These are phyloP conservation scores for Fusarium palustre DNA, from an alignment of 2,329 filamentous ascomycete genomes.

Conservation along the genomic window DNA sequence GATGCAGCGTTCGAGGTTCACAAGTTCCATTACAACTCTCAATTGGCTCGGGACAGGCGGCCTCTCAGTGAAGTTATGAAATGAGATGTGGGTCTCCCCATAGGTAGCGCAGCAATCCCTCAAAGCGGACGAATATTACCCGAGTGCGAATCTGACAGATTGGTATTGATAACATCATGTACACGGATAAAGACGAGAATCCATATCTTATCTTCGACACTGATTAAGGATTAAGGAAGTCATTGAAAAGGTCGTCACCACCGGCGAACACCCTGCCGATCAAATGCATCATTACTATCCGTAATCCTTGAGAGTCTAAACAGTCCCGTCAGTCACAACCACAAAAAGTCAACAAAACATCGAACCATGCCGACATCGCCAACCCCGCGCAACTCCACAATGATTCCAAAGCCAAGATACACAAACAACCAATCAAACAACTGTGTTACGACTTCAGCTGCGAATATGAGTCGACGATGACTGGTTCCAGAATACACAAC, in stretches of 20 bases:
- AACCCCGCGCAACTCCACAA: slow-evolving; percentile 39
- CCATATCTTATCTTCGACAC: not conserved
- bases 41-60: slow-evolving; percentile 19
- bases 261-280: not conserved
- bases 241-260: not conserved
- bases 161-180: not conserved
- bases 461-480: slow-evolving; percentile 8
- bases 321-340: too few relatives aligned
- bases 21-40: not conserved
- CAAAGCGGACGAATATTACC: not conserved
- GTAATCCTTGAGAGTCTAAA: not conserved
- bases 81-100: slow-evolving; percentile 2
- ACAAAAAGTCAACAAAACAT: not conserved
- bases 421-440: slow-evolving; percentile 12
- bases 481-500: not conserved
- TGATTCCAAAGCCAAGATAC: slow-evolving; percentile 41
- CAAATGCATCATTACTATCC: too few relatives aligned
- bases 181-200: not conserved
- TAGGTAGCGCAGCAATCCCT: slow-evolving; percentile 12
- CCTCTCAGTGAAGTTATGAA: slow-evolving; percentile 24
- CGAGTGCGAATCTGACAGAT: slow-evolving; percentile 1
- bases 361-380: slow-evolving; percentile 10
- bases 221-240: not conserved
- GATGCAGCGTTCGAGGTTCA: not conserved
- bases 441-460: slow-evolving; percentile 14